These are phyloP conservation scores for Amanita exitialis DNA, from an alignment of 768 basidiomycete species.

Conservation along the genomic window DNA sequence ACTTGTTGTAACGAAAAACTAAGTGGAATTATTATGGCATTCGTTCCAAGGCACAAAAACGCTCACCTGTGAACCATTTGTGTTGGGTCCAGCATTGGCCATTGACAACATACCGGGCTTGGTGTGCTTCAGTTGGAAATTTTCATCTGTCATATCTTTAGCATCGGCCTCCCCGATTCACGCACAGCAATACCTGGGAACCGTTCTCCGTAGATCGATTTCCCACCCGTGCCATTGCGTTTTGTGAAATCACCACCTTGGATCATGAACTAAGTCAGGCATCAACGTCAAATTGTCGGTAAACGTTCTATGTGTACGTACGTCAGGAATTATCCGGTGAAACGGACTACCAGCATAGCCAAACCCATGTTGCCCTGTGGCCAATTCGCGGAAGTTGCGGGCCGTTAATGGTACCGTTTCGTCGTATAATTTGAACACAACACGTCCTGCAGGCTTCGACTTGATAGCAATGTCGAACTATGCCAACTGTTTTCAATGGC, in stretches of 20 bases:
- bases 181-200: slow-evolving; percentile 46
- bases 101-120: slow-evolving; percentile 59
- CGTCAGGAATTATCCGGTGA: slow-evolving; percentile 66
- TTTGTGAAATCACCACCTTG: slow-evolving; percentile 83
- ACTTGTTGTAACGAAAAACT: slow-evolving; percentile 76
- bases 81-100: slow-evolving; percentile 81
- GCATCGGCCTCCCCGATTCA: not conserved
- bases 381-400: slow-evolving; percentile 74
- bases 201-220: slow-evolving; percentile 77
- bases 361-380: slow-evolving; percentile 55
- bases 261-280: slow-evolving; percentile 53
- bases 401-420: slow-evolving; percentile 75
- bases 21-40: not conserved
- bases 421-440: slow-evolving; percentile 80
- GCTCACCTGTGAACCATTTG: slow-evolving; percentile 68
- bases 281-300: not conserved
- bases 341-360: slow-evolving; percentile 64
- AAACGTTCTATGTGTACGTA: slow-evolving; percentile 17
- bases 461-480: slow-evolving; percentile 63
- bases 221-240: slow-evolving; percentile 71
- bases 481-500: not conserved
- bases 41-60: not conserved
- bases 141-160: slow-evolving; percentile 49
- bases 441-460: slow-evolving; percentile 49
- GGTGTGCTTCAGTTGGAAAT: slow-evolving; percentile 64